Evolutionary conservation across 2,329 filamentous ascomycete species (phyloP), one percentile per base, ranked within the genome.

Genomic region (Pseudocercospora cruenta): DNA sequence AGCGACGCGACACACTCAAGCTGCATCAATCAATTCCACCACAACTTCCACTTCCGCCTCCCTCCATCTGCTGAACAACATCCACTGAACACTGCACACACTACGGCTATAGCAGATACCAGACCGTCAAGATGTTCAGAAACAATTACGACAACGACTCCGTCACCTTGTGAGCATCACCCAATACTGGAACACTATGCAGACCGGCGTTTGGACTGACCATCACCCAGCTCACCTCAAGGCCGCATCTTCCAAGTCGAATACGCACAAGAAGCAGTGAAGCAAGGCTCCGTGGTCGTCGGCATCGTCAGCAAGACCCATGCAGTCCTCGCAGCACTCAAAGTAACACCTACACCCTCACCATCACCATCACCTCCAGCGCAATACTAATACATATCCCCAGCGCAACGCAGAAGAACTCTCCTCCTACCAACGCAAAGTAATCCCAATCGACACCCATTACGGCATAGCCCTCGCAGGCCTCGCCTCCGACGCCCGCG

Each of bases 61-160:
- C 31, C 12, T 22, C 45, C 57, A 61, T 31, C 54, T 16, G 24
- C 60, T 26, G 49, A 36, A n/a, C 16, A 21, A 26, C 26, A 51
- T 31, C 9, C 36, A 31, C 53, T 39, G 8, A 60, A 49, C 4
- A 33, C 22, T 60, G 19, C 57, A n/a, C 57, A 16, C 21, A 36
- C 10, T 26, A 49, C 33, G 39, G 31, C 28, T 22, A 31, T 24
- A 36, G 49, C 31, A 33, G 19, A 54, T 39, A 60, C 3, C 7
- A 24, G n/a, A 47, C 53, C 54, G 58, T 24, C 67, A 68, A 72
- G 86, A 89, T 99, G 95, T 99, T 99, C 85, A 89, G 95, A 83
- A 99, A 99, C 87, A 98, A 98, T 84, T 99, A 99, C 87, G 95
- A 99, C 85, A 99, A 99, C 89, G 95, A 99, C 83, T 96, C 94